Conservation (phyloP, 345 rosid genomes). For the Eucalyptus sp. region DNA sequence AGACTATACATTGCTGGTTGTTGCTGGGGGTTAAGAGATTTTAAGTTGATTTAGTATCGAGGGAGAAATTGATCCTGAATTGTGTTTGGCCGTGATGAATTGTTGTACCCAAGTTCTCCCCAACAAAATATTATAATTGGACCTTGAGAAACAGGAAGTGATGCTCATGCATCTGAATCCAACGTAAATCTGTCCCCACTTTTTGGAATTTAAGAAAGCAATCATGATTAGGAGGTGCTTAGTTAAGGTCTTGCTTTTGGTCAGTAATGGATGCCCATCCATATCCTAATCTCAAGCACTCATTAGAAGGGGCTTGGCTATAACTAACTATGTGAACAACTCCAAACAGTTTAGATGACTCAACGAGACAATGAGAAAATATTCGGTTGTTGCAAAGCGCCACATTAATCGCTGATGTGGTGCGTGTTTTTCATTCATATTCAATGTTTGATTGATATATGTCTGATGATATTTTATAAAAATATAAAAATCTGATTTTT, state of each 20-base stretch:
- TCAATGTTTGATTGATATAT: background rate
- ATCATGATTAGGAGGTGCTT: background rate
- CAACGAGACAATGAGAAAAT: background rate
- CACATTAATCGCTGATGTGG: background rate
- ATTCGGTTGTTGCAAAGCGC: background rate
- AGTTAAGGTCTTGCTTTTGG: background rate
- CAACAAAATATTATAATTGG: background rate
- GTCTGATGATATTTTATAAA: background rate
- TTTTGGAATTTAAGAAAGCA: background rate
- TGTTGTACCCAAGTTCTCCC: no score
- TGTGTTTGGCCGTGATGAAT: no score
- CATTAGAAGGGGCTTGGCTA: background rate
- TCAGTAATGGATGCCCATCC: background rate
- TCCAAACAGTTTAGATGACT: background rate
- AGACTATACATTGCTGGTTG: no score
- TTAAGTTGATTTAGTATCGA: no score
- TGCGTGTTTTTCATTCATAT: background rate
- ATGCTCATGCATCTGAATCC: background rate
- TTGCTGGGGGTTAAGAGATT: no score
- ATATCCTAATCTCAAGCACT: background rate
- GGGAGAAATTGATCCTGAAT: no score
- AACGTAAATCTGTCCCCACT: background rate
- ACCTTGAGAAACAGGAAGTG: background rate
- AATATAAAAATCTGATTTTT: no score
- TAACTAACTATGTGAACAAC: background rate